Evolutionary conservation across 2,329 filamentous ascomycete genomes (phyloP).

Genomic region (Trichophyton verrucosum): DNA sequence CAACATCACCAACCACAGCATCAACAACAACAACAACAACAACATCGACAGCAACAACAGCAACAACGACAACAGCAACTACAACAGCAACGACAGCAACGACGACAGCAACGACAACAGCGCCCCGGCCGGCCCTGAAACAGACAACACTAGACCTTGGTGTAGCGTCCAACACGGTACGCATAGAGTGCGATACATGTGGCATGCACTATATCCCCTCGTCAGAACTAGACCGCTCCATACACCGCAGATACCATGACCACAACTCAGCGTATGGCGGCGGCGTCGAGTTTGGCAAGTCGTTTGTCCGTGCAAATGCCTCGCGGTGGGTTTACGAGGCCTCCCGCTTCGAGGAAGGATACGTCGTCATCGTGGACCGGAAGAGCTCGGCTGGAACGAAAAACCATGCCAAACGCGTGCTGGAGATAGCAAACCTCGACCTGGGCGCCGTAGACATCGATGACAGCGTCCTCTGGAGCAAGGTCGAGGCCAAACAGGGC

Average conservation of each 20-base stretch:
- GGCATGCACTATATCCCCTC: constrained; percentile 57
- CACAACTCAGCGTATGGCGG: constrained; percentile 46
- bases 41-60: too few relatives aligned
- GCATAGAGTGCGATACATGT: constrained; percentile 47
- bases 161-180: constrained; percentile 29
- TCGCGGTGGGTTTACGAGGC: constrained; percentile 42
- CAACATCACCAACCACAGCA: neutral
- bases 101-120: neutral
- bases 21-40: neutral
- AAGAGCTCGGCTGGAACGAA: constrained; percentile 41
- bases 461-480: constrained; percentile 47
- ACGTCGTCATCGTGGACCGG: constrained; percentile 47
- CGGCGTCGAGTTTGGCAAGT: constrained; percentile 49
- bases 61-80: neutral
- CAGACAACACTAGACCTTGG: constrained; percentile 53
- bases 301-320: constrained; percentile 42
- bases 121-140: constrained; percentile 29
- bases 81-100: neutral
- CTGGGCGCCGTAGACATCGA: constrained; percentile 48
- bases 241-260: constrained; percentile 51
- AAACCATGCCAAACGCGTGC: constrained; percentile 42
- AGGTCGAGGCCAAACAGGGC: constrained; percentile 25
- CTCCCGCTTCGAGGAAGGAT: constrained; percentile 37
- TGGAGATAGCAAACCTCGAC: constrained; percentile 52
- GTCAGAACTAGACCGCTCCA: constrained; percentile 45